phyloP scores from a whole-genome alignment of 2,329 filamentous ascomycete genomes.

The Trichoderma polysporum region DNA sequence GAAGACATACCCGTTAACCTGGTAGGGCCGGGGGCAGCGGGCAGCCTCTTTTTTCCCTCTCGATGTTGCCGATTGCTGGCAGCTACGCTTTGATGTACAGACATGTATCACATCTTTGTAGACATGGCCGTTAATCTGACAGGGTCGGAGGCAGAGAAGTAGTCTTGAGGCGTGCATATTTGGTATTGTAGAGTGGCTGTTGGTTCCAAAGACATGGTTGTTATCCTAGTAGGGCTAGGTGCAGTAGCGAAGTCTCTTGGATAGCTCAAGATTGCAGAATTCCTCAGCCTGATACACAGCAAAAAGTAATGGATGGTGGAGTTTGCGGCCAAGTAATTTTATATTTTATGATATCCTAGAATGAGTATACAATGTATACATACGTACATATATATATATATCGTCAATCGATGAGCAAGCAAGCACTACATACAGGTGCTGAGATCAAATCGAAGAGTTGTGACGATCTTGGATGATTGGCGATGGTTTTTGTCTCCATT shows the following conservation, averaged over 20 bases:
- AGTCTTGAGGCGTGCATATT: neutral
- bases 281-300: too few species aligned
- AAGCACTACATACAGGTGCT: too few species aligned
- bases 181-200: neutral
- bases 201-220: neutral
- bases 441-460: too few species aligned
- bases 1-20: neutral
- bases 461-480: too few species aligned
- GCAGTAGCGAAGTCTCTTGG: neutral
- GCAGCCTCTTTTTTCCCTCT: neutral
- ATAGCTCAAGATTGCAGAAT: neutral
- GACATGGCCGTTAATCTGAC: neutral
- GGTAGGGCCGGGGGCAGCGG: neutral
- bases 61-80: neutral
- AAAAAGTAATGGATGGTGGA: too few species aligned
- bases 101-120: neutral
- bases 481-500: too few species aligned
- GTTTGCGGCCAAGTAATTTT: too few species aligned
- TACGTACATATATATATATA: too few species aligned
- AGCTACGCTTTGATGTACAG: neutral
- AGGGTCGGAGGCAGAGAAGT: neutral
- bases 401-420: too few species aligned
- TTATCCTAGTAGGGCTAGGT: neutral
- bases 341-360: too few species aligned
- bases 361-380: too few species aligned